Conservation (phyloP, 129 eudicot species). For the Kitagawia praeruptora region DNA sequence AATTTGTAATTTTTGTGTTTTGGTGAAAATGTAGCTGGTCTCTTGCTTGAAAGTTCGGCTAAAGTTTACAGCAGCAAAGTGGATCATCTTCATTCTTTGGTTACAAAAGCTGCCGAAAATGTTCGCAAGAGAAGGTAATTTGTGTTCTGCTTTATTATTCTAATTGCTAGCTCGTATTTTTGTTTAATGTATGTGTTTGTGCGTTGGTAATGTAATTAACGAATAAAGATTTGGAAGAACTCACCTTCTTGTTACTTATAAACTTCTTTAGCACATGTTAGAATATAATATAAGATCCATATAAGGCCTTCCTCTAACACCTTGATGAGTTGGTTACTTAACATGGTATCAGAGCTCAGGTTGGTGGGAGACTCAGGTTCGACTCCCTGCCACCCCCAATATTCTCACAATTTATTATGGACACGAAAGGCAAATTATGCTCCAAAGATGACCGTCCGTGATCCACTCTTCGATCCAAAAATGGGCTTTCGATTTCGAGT, state of each 20-base stretch:
- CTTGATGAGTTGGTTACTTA: too few species aligned
- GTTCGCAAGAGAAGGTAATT: constrained; percentile 59
- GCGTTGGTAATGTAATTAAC: background rate
- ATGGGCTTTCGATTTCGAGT: too few species aligned
- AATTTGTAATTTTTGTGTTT: background rate
- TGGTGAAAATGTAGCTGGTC: constrained; percentile 57
- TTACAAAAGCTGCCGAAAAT: constrained; percentile 66
- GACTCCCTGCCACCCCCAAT: too few species aligned
- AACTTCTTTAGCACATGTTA: background rate
- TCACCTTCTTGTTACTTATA: background rate
- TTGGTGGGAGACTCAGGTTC: too few species aligned
- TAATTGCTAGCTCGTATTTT: background rate
- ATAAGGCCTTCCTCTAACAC: too few species aligned
- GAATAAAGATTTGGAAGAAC: background rate
- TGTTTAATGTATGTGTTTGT: background rate
- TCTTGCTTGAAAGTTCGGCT: constrained; percentile 78
- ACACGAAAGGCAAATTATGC: too few species aligned
- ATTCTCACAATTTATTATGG: too few species aligned
- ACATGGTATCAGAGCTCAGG: too few species aligned
- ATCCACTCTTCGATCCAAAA: too few species aligned
- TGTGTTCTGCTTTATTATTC: background rate
- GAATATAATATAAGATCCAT: too few species aligned
- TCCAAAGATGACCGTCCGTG: too few species aligned
- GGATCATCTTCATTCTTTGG: constrained; percentile 83
- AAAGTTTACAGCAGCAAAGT: constrained; percentile 92